Evolutionary conservation across 2,329 filamentous ascomycete genomes (phyloP).

Genomic region (Monosporascus sp.): DNA sequence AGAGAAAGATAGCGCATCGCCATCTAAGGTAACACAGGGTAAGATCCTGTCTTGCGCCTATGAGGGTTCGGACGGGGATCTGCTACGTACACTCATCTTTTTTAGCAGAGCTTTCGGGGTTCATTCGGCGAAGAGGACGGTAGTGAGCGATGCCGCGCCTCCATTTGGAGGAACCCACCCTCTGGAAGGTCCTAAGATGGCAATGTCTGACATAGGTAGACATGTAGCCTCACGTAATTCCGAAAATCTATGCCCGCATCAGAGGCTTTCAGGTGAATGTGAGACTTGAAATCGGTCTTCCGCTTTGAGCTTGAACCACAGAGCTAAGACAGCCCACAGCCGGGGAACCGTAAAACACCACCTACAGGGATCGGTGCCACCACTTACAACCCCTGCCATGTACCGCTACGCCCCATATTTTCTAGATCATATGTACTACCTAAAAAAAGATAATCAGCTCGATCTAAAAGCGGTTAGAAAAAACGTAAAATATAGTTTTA

Average conservation of each 20-base stretch:
- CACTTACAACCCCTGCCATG: no score
- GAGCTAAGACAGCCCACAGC: not conserved
- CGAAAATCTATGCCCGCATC: not conserved
- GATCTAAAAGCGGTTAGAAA: no score
- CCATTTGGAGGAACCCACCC: constrained; percentile 21
- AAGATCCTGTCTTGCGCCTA: no score
- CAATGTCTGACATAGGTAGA: constrained; percentile 28
- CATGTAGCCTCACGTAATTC: constrained; percentile 23
- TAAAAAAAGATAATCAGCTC: no score
- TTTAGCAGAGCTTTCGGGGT: not conserved
- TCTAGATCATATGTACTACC: no score
- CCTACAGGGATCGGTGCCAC: no score
- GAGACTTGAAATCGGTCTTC: not conserved
- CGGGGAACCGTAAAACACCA: no score
- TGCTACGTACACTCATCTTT: not conserved
- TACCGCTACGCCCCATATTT: no score
- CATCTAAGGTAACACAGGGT: no score
- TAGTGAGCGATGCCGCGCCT: constrained; percentile 8
- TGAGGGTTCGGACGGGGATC: not conserved
- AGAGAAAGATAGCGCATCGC: not conserved
- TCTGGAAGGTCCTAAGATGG: constrained; percentile 21
- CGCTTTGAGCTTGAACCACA: not conserved
- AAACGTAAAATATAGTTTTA: no score
- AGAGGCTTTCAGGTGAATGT: no score
- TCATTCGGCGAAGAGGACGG: constrained; percentile 9